phyloP scores from a whole-genome alignment of 2,329 filamentous ascomycete genomes.

The Aspergillus cejpii region DNA sequence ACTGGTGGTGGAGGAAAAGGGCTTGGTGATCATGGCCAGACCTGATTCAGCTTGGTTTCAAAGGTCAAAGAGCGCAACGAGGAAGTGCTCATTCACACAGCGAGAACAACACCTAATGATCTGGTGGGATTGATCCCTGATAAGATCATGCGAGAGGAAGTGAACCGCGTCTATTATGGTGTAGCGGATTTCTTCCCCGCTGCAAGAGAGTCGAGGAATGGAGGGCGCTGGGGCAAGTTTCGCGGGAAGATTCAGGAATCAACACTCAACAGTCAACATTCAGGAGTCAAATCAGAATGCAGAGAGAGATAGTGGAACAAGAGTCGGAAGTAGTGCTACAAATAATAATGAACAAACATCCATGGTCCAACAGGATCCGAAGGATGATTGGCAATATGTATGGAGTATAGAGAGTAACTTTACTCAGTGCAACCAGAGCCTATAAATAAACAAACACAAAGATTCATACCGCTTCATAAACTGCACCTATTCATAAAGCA shows the following conservation, averaged over 20 bases:
- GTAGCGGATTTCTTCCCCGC: slow-evolving; percentile 3
- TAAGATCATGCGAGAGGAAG: not conserved
- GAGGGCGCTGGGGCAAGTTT: not conserved
- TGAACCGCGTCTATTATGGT: not conserved
- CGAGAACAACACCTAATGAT: not conserved
- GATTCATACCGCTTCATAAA: too few relatives aligned
- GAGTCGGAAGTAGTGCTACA: not conserved
- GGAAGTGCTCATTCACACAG: slow-evolving; percentile 13
- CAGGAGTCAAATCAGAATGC: not conserved
- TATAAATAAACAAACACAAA: too few relatives aligned
- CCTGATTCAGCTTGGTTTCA: not conserved
- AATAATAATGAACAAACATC: not conserved
- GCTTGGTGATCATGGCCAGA: slow-evolving; percentile 18
- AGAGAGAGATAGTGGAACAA: not conserved
- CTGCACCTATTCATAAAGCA: too few relatives aligned
- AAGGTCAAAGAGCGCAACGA: slow-evolving; percentile 8
- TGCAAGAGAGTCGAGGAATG: slow-evolving; percentile 1
- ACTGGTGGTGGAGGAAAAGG: slow-evolving; percentile 4
- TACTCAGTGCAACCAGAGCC: too few relatives aligned
- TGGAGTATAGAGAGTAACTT: too few relatives aligned
- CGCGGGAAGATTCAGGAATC: not conserved
- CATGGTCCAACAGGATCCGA: not conserved
- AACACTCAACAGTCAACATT: too few relatives aligned
- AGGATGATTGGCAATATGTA: not conserved
- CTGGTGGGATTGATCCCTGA: not conserved